Evolutionary conservation across 257 asterid genomes (phyloP), one percentile per base, ranked within the genome.

Genomic region (Salvia hispanica): DNA sequence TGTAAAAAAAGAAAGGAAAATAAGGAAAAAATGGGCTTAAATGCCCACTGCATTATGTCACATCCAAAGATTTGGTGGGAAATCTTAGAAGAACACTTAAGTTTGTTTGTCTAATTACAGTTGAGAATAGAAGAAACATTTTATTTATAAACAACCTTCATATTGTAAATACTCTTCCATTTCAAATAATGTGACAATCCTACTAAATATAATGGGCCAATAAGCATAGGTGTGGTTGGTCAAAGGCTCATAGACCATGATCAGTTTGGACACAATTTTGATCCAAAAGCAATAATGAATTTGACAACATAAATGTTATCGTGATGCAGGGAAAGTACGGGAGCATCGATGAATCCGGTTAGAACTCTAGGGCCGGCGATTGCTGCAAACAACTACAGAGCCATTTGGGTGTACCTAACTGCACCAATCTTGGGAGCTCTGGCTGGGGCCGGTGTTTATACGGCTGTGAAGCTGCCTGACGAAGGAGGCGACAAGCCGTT

Each of bases 291-390:
- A 7, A 6, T 39, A 39, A 36, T 36, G 40, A 39, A 5, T 50
- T 14, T 14, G 1, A n/a, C 16, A 7, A 50, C 55, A 50, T 50
- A 2, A 14, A 50, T 50, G 14, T 54, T 11, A 4, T 54, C 11
- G 60, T 28, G 39, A 54, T 28, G 39, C 60, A 92, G 98, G 72
- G 76, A 79, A 58, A 75, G 83, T 46, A 89, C 90, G 0, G 98
- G 98, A 46, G 96, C 82, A 28, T 92, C 98, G 10, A 92, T 92
- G 98, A 92, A 92, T 64, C 98, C 98, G 25, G 96, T 84, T 62
- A 83, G 96, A 58, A 92, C 89, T 11, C 74, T 92, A 8, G 95
- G 98, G 34, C 96, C 98, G 21, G 96, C 96, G 36, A 76, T 92
- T 61, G 95, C 86, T 15, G 88, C 85, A 18, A 85, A 80, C 85